A percentile compares a stretch with the other conserved stretches of the same genome.
Conservation (phyloP, 371 early-diverging fungal genomes). For the Apophysomyces elegans region DNA sequence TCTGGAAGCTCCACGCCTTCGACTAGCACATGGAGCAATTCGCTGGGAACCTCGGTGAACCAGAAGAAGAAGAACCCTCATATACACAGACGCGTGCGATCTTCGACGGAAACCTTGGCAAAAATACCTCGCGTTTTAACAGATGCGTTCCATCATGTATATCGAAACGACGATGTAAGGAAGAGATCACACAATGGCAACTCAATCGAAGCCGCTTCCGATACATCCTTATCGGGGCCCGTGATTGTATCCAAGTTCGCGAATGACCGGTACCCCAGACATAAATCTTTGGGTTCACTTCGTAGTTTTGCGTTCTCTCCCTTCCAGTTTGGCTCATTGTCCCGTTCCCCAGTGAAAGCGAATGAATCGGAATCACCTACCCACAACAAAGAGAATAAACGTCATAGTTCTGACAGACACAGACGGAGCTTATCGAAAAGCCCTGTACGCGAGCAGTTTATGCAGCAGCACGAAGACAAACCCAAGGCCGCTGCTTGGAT, state of each 20-base stretch:
- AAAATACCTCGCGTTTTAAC: constrained; percentile 25
- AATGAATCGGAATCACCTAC: background rate
- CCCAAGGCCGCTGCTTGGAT: constrained; percentile 15
- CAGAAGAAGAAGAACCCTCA: background rate
- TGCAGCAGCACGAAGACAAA: background rate
- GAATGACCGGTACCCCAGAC: background rate
- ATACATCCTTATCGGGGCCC: background rate
- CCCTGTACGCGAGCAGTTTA: background rate
- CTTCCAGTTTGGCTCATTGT: background rate
- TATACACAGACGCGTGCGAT: background rate
- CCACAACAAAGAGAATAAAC: background rate
- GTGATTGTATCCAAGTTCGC: background rate
- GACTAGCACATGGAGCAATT: background rate
- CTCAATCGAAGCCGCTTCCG: background rate
- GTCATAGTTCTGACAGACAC: background rate
- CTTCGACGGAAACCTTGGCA: constrained; percentile 14
- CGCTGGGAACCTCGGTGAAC: background rate
- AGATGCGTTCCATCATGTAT: constrained; percentile 23
- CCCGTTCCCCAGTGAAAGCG: background rate
- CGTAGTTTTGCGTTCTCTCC: background rate
- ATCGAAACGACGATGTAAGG: background rate
- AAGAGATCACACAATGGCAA: background rate
- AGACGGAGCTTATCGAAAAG: background rate
- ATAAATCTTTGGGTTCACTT: constrained; percentile 3
- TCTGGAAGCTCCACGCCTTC: background rate